A percentile compares a stretch with the other conserved stretches of the same genome.
Evolutionary conservation across 2,329 filamentous ascomycete species (phyloP).

Genomic region (Fusarium floridanum): DNA sequence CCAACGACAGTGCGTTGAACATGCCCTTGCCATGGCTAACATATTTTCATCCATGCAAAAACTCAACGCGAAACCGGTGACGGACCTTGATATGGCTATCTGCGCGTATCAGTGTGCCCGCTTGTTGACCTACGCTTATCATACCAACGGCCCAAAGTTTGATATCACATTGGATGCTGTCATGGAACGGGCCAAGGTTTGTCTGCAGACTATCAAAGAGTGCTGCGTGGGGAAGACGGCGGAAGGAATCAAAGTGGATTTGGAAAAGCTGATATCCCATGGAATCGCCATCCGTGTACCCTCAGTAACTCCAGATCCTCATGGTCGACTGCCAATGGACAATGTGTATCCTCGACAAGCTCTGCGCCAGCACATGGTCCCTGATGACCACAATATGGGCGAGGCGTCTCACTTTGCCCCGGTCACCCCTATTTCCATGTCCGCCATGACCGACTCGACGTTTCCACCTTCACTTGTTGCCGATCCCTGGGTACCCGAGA

Average conservation of each 20-base stretch:
- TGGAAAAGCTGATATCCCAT: slow-evolving; percentile 64
- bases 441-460: slow-evolving; percentile 47
- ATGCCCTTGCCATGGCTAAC: slow-evolving; percentile 67
- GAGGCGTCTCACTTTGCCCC: slow-evolving; percentile 37
- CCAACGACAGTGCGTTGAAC: slow-evolving; percentile 65
- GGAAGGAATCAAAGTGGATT: slow-evolving; percentile 60
- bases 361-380: slow-evolving; percentile 40
- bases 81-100: slow-evolving; percentile 67
- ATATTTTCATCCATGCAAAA: slow-evolving; percentile 67
- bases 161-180: slow-evolving; percentile 61
- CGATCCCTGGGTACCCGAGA: slow-evolving; percentile 48
- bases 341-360: slow-evolving; percentile 41
- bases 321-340: slow-evolving; percentile 33
- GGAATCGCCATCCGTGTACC: slow-evolving; percentile 52
- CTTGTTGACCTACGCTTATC: slow-evolving; percentile 65
- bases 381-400: slow-evolving; percentile 47
- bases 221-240: slow-evolving; percentile 66
- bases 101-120: slow-evolving; percentile 69
- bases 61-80: slow-evolving; percentile 65
- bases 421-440: slow-evolving; percentile 29
- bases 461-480: slow-evolving; percentile 49
- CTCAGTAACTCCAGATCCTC: slow-evolving; percentile 36
- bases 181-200: slow-evolving; percentile 63
- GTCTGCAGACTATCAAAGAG: slow-evolving; percentile 63
- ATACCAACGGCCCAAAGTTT: slow-evolving; percentile 58